Conservation (phyloP, 148 eudicot species). For the Tetragonia tetragonoides region DNA sequence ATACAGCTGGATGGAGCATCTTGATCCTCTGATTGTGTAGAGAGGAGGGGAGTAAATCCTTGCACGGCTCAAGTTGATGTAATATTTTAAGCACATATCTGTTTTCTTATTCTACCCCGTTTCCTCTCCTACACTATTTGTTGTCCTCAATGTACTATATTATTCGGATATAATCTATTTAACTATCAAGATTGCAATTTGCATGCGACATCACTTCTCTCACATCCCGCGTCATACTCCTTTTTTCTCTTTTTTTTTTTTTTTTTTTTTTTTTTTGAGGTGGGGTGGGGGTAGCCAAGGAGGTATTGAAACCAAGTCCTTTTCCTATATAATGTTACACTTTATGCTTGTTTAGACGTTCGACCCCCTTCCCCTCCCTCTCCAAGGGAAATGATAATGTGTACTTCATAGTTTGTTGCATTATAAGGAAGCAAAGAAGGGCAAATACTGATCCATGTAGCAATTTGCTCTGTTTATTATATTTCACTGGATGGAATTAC, state of each 20-base stretch:
- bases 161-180: constrained; percentile 3
- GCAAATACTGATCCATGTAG: not conserved
- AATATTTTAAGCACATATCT: not conserved
- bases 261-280: not conserved
- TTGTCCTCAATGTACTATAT: not conserved
- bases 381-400: not conserved
- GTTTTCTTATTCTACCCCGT: not conserved
- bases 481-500: not conserved
- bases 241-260: not conserved
- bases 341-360: not conserved
- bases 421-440: not conserved
- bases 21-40: constrained; percentile 3
- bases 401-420: not conserved
- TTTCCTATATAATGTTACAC: not conserved
- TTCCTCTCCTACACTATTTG: not conserved
- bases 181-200: not conserved
- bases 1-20: constrained; percentile 16
- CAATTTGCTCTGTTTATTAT: not conserved
- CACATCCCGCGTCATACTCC: not conserved
- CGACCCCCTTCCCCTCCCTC: not conserved
- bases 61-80: constrained; percentile 16
- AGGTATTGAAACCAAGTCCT: not conserved
- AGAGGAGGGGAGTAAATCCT: not conserved
- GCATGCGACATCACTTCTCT: not conserved
- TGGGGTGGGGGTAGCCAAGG: not conserved